Conservation (phyloP, 305 asterid genomes). For the Fraxinus dipetala region DNA sequence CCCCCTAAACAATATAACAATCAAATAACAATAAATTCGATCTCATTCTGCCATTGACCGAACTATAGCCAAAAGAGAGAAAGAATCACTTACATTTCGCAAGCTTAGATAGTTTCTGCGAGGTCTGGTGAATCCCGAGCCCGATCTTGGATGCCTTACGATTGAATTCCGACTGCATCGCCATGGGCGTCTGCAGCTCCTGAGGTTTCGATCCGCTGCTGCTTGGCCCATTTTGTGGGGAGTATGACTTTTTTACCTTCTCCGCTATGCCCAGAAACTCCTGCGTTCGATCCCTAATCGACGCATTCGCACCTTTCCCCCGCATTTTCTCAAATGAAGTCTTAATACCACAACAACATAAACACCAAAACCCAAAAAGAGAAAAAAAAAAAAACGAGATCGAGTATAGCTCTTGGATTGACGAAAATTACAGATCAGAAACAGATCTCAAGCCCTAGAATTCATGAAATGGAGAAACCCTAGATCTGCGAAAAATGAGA, state of each 20-base stretch:
- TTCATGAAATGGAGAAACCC: slow-evolving; percentile 27
- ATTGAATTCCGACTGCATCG: slow-evolving; percentile 81
- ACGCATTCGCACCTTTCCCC: slow-evolving; percentile 49
- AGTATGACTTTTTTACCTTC: slow-evolving; percentile 52
- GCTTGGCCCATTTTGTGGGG: slow-evolving; percentile 58
- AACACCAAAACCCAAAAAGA: background rate
- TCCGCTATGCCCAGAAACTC: slow-evolving; percentile 74
- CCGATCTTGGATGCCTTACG: slow-evolving; percentile 80
- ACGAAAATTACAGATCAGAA: slow-evolving; percentile 11
- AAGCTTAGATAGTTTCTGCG: slow-evolving; percentile 87
- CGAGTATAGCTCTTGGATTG: background rate
- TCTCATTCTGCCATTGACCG: background rate
- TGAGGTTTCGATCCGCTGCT: slow-evolving; percentile 58
- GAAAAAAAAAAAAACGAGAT: background rate
- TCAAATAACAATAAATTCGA: background rate
- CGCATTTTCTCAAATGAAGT: slow-evolving; percentile 32
- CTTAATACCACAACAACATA: slow-evolving; percentile 24
- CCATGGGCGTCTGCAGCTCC: slow-evolving; percentile 51
- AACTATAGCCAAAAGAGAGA: background rate
- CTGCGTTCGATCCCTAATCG: slow-evolving; percentile 85
- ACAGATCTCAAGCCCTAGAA: slow-evolving; percentile 35
- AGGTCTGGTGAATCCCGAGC: slow-evolving; percentile 82
- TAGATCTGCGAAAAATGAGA: slow-evolving; percentile 32
- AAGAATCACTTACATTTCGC: slow-evolving; percentile 60
- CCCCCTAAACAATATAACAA: background rate